Conservation (phyloP, 345 rosid species). For the Populus davidiana region DNA sequence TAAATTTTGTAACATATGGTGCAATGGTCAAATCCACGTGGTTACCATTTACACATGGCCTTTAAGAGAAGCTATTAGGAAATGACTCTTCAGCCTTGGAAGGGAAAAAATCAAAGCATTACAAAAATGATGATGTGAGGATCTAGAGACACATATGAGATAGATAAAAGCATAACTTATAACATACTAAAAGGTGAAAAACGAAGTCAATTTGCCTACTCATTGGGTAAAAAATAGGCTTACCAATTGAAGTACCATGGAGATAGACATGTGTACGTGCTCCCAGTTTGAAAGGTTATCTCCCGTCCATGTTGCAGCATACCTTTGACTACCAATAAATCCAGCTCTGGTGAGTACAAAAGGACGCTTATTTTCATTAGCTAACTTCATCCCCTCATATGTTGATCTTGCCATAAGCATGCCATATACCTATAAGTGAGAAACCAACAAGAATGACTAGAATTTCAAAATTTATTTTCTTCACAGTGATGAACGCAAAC, state of each 20-base stretch:
- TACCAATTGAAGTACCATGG: constrained; percentile 97
- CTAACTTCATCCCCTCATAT: constrained; percentile 78
- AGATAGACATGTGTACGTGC: constrained; percentile 83
- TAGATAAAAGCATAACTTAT: too few species aligned
- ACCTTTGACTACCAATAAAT: constrained; percentile 78
- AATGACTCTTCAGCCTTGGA: too few species aligned
- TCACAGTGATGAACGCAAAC: not conserved
- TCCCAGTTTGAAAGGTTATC: constrained; percentile 95
- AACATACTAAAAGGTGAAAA: too few species aligned
- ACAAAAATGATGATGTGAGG: too few species aligned
- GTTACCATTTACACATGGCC: too few species aligned
- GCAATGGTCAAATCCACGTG: too few species aligned
- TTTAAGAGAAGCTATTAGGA: too few species aligned
- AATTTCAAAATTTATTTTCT: constrained; percentile 1
- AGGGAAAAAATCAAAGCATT: too few species aligned
- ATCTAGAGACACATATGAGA: too few species aligned
- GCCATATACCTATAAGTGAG: constrained; percentile 64
- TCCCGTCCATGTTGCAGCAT: constrained; percentile 95
- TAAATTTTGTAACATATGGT: too few species aligned
- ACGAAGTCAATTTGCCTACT: not conserved
- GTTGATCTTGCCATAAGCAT: constrained; percentile 92
- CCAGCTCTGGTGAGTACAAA: constrained; percentile 98
- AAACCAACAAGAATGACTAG: constrained; percentile 6
- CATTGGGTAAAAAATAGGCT: constrained; percentile 27
- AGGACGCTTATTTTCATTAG: constrained; percentile 68